phyloP scores from a whole-genome alignment of 441 rosid genomes.

The Jatropha multifida region DNA sequence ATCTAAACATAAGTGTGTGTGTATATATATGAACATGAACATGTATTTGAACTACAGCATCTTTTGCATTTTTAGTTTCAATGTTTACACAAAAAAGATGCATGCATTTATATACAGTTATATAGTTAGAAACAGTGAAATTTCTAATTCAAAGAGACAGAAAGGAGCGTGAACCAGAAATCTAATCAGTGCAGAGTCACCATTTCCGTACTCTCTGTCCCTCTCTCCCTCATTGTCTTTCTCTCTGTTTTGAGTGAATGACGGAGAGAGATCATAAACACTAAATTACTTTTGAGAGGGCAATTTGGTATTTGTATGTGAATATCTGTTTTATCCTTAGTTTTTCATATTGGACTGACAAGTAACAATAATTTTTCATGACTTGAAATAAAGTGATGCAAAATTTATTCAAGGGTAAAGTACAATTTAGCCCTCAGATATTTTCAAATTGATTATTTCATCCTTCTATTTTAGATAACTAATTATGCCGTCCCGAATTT shows the following conservation, averaged over 20 bases:
- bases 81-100: neutral
- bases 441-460: no score
- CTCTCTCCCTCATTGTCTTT: conserved; percentile 8
- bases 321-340: neutral
- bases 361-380: no score
- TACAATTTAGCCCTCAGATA: no score
- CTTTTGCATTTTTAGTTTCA: neutral
- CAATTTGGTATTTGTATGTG: neutral
- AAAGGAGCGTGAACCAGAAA: neutral
- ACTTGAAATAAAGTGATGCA: no score
- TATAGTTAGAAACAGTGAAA: neutral
- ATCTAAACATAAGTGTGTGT: neutral
- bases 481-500: no score
- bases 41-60: neutral
- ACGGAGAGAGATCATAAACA: neutral
- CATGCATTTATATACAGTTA: neutral
- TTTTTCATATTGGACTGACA: no score
- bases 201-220: conserved; percentile 31
- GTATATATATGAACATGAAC: neutral
- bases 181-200: conserved; percentile 24
- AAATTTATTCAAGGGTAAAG: no score
- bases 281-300: neutral
- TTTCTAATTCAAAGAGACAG: neutral
- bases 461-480: no score
- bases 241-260: neutral